phyloP scores from a whole-genome alignment of 2,329 filamentous ascomycete species.

The Penicillium occitanis region DNA sequence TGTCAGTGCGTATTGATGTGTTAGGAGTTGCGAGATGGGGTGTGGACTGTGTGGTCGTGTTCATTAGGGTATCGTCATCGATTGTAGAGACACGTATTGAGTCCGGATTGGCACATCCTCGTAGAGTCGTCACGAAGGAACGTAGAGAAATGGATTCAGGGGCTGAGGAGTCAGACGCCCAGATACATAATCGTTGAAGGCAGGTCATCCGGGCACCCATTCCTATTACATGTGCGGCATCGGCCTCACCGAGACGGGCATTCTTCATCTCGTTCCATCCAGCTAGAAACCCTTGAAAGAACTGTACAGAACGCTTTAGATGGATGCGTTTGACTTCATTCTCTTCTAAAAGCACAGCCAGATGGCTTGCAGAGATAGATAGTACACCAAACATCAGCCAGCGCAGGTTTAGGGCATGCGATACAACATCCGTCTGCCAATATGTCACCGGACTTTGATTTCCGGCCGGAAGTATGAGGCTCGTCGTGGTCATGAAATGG shows the following conservation, averaged over 20 bases:
- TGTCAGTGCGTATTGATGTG: not conserved
- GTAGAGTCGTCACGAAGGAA: not conserved
- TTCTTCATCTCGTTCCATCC: slow-evolving; percentile 2
- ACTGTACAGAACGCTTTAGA: not conserved
- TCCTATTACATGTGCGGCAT: not conserved
- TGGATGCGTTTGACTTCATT: not conserved
- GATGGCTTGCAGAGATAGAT: slow-evolving; percentile 13
- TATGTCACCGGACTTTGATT: not conserved
- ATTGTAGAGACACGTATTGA: not conserved
- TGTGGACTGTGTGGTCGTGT: not conserved
- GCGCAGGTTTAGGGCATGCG: not conserved
- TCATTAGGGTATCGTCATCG: not conserved
- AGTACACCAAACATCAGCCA: slow-evolving; percentile 17
- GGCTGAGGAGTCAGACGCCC: not conserved
- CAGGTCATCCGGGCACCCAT: not conserved
- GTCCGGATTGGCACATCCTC: not conserved
- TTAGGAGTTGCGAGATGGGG: not conserved
- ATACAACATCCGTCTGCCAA: slow-evolving; percentile 13
- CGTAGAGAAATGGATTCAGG: not conserved
- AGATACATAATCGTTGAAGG: slow-evolving; percentile 1
- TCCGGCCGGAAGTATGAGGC: slow-evolving; percentile 5
- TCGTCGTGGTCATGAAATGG: slow-evolving; percentile 11
- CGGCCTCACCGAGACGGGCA: not conserved
- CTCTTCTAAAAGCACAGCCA: not conserved
- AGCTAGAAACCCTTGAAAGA: not conserved